Base-by-base conservation (phyloP, 2,329 filamentous ascomycete species). In the Amesomyces nigricolor region DNA sequence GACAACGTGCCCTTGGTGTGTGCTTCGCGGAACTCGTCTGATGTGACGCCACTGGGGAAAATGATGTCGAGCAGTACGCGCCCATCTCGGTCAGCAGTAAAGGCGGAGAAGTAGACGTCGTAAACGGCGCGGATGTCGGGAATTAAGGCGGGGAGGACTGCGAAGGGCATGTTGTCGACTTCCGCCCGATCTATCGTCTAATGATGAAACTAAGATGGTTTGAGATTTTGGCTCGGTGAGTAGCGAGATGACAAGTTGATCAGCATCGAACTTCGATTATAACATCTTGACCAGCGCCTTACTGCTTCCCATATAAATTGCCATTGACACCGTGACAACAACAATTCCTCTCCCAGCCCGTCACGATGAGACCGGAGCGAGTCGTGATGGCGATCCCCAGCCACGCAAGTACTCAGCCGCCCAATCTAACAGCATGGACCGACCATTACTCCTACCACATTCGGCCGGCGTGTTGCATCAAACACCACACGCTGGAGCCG, bases 51-150 rank as follows among this genome's bases (percentile, higher is more conserved):
- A 16, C 53, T 59, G 0, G 75, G 72, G 53, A 76, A 76, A 13
- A 77, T 65, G 14, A 75, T 68, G 17, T 72, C 66, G 46, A 75
- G 67, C 60, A 78, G 73, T 35, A 72, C 57, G 8, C 66, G 66
- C 53, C 71, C 69, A 63, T 74, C 72, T 26, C 59, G 49, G 40
- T 73, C 70, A 40, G 64, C 57, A 39, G 70, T 66, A 66, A 78
- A 78, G 40, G 75, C 72, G 17, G 66, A 63, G 58, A 78, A 78
- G 66, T 78, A 78, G 48, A 71, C 66, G 54, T 77, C 71, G 66
- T 77, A 78, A 35, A 77, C 69, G 35, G 66, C 66, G 30, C 69
- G 67, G 62, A 78, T 76, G 61, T 78, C 75, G 5, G 73, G 70
- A 53, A 76, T 71, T 35, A 77, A 65, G 13, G 74, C 73, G 19